Base-by-base conservation (phyloP, 345 rosid genomes). In the Linum trigynum region DNA sequence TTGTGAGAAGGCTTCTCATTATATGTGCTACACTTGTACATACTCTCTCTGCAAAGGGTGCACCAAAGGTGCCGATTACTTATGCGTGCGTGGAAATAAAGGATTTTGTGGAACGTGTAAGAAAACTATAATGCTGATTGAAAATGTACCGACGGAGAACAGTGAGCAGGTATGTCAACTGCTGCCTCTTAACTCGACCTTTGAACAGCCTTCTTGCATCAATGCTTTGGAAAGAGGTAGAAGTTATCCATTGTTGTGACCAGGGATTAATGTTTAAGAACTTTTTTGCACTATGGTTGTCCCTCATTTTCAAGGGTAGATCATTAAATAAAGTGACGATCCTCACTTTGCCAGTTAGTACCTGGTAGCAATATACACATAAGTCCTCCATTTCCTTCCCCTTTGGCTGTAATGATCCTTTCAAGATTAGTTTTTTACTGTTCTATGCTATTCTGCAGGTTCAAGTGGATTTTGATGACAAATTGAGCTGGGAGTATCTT, bases 401-500 rank as follows among this genome's bases (percentile, higher is more conserved):
- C 53, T 48, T 5, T 48, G 14, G 14, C 53, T 48, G 12, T 48
- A 15, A 9, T 7, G 14, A 48, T 48, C 53, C 14, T 9, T 3
- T 3, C 53, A 48, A 6, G 14, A 9, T 48, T 1, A 7, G 5
- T 42, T 65, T 67, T 63, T 16, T 42, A 16, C 62, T 37, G 23
- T 11, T 57, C 9, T 71, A 40, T 62, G 61, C 6, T 74, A 6
- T 57, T 32, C 35, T 69, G 64, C 83, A 92, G 98, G 91, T 86
- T 76, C 84, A 86, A 77, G 98, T 92, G 79, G 97, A 92, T 78
- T 94, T 94, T 80, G 99, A 94, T 76, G 99, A 94, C 73, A 79
- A 81, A 79, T 78, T 74, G 72, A 94, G 96, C 83, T 94, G 97
- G 97, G 97, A 94, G 80, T 94, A 88, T 85, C 90, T 94, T 61